Percentiles rank a stretch among this genome's conserved stretches.
These are phyloP conservation scores for Candida smagusa DNA, from an alignment of 1,139 yeast genomes.

Conservation along the genomic window DNA sequence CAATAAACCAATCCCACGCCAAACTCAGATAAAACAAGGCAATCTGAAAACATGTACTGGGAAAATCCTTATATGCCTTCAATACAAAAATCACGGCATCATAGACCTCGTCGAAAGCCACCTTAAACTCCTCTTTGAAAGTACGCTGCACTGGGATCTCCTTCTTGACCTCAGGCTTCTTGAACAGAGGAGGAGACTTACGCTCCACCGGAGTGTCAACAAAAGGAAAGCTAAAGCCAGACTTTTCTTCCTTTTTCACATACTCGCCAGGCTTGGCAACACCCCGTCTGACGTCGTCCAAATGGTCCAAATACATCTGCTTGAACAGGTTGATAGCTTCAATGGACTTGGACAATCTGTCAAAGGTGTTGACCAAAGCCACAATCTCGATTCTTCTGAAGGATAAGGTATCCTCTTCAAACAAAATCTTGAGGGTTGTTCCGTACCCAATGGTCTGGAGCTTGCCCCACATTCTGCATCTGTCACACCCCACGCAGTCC, in stretches of 20 bases:
- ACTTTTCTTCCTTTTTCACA: constrained; percentile 27
- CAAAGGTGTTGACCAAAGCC: constrained; percentile 88
- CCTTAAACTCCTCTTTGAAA: constrained; percentile 42
- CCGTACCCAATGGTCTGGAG: constrained; percentile 97
- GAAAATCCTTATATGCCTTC: constrained; percentile 67
- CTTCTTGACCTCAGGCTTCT: constrained; percentile 8
- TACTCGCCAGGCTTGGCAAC: constrained; percentile 42
- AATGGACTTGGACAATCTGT: constrained; percentile 82
- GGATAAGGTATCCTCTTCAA: constrained; percentile 59
- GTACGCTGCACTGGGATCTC: constrained; percentile 13
- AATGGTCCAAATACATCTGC: constrained; percentile 44
- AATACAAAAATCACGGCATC: constrained; percentile 68
- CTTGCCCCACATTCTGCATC: constrained; percentile 98
- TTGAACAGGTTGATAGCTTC: constrained; percentile 73
- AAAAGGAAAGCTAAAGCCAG: constrained; percentile 45
- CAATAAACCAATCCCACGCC: constrained; percentile 77
- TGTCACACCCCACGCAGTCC: constrained; percentile 98
- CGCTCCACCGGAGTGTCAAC: constrained; percentile 1
- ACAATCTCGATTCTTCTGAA: constrained; percentile 84
- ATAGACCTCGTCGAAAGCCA: constrained; percentile 55
- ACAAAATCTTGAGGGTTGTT: constrained; percentile 84
- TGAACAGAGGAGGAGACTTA: constrained; percentile 6
- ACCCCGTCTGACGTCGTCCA: constrained; percentile 41
- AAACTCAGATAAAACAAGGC: constrained; percentile 44
- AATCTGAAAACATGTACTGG: constrained; percentile 54